phyloP scores from a whole-genome alignment of 768 basidiomycete genomes.

The Calocera cornea region DNA sequence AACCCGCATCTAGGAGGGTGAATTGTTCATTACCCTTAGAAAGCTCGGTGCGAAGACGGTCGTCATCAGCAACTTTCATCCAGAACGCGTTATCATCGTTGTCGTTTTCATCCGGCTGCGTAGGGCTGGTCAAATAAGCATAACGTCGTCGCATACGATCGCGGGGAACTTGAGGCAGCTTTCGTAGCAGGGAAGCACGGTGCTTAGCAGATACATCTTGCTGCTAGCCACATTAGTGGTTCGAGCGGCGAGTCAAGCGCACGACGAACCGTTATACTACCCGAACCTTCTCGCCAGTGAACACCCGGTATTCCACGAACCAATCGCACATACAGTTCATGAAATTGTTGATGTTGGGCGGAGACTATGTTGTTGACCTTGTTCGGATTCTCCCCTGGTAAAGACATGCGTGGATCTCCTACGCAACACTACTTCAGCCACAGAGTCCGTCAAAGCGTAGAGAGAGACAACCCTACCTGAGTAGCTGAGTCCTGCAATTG shows the following conservation, averaged over 20 bases:
- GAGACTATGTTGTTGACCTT: slow-evolving; percentile 91
- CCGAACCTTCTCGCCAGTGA: slow-evolving; percentile 44
- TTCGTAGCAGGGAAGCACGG: slow-evolving; percentile 57
- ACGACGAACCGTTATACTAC: slow-evolving; percentile 31
- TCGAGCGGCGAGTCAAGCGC: neutral
- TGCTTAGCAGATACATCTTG: slow-evolving; percentile 64
- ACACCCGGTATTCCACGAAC: slow-evolving; percentile 70
- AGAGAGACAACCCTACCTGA: slow-evolving; percentile 20
- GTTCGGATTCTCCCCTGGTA: slow-evolving; percentile 83
- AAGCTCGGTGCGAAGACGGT: slow-evolving; percentile 43
- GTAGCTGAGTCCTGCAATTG: slow-evolving; percentile 78
- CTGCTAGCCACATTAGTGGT: slow-evolving; percentile 15
- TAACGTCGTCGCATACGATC: slow-evolving; percentile 41
- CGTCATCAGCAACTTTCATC: slow-evolving; percentile 55
- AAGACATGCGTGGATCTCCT: slow-evolving; percentile 81
- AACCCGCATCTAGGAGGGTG: neutral
- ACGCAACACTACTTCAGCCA: neutral
- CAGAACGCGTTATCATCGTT: slow-evolving; percentile 62
- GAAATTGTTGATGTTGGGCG: slow-evolving; percentile 70
- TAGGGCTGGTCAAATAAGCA: slow-evolving; percentile 20
- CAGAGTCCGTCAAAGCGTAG: neutral
- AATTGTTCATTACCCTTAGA: slow-evolving; percentile 14
- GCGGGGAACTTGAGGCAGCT: slow-evolving; percentile 60
- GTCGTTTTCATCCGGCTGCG: slow-evolving; percentile 34
- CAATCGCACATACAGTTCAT: slow-evolving; percentile 69